These are phyloP conservation scores for Ophiostoma himal-ulmi DNA, from an alignment of 2,329 filamentous ascomycete genomes.

Conservation along the genomic window DNA sequence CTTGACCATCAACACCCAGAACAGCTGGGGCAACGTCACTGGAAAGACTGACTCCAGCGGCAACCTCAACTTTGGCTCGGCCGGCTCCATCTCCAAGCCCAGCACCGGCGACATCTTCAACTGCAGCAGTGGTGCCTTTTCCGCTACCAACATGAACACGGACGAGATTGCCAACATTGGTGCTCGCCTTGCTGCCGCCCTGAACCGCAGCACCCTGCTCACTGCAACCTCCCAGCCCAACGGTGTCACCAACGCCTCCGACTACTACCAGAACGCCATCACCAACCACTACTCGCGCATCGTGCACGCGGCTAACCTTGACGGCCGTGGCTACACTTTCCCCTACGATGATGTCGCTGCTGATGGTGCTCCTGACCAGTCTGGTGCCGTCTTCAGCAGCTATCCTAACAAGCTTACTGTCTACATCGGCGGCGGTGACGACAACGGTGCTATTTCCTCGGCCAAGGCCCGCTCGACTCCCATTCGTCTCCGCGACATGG, in stretches of 20 bases:
- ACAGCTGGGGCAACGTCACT: constrained; percentile 43
- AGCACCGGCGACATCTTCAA: constrained; percentile 46
- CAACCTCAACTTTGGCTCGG: constrained; percentile 38
- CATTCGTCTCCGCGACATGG: constrained; percentile 25
- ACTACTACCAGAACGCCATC: constrained; percentile 51
- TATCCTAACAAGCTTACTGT: constrained; percentile 41
- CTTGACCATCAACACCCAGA: constrained; percentile 51
- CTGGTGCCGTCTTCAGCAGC: constrained; percentile 55
- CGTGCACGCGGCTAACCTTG: constrained; percentile 54
- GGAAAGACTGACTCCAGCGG: constrained; percentile 39
- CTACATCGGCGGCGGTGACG: constrained; percentile 24
- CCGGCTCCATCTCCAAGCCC: constrained; percentile 43
- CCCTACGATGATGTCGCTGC: constrained; percentile 65
- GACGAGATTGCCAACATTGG: constrained; percentile 56
- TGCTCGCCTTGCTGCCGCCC: constrained; percentile 67
- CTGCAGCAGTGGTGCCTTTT: constrained; percentile 54
- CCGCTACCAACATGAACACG: constrained; percentile 37
- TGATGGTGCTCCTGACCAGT: constrained; percentile 51
- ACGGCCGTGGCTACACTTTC: constrained; percentile 61
- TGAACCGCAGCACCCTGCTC: constrained; percentile 67
- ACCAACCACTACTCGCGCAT: constrained; percentile 65
- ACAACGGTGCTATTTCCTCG: constrained; percentile 9
- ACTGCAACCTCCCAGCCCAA: constrained; percentile 47
- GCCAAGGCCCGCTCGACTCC: constrained; percentile 19
- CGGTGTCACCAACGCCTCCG: constrained; percentile 42